Conservation (phyloP, 2,329 filamentous ascomycete species). For the Huntiella moniliformis region DNA sequence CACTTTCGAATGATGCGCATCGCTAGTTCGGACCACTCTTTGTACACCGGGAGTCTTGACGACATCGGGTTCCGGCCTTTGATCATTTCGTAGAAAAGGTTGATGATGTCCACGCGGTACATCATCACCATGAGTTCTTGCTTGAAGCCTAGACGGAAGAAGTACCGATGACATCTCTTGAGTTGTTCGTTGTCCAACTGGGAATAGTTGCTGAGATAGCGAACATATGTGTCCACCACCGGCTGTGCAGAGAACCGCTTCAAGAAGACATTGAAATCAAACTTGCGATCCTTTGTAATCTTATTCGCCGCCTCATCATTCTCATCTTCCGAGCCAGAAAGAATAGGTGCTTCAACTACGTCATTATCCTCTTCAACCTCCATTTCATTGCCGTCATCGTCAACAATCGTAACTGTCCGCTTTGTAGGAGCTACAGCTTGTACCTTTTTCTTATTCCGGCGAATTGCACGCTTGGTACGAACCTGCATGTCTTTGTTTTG, state of each 20-base stretch:
- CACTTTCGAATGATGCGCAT: slow-evolving; percentile 69
- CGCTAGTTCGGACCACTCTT: slow-evolving; percentile 80
- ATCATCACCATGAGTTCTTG: slow-evolving; percentile 77
- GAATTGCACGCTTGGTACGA: slow-evolving; percentile 55
- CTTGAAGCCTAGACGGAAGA: slow-evolving; percentile 89
- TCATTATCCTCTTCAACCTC: slow-evolving; percentile 13
- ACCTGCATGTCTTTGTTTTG: slow-evolving; percentile 90
- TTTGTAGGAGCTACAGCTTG: slow-evolving; percentile 15
- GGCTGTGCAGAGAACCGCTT: slow-evolving; percentile 65
- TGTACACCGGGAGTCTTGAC: slow-evolving; percentile 44
- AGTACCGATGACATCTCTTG: slow-evolving; percentile 82
- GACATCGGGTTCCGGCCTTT: slow-evolving; percentile 63
- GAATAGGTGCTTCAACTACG: slow-evolving; percentile 14
- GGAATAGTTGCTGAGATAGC: slow-evolving; percentile 59
- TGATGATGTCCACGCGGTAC: slow-evolving; percentile 78
- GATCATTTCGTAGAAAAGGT: slow-evolving; percentile 76
- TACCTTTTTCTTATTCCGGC: slow-evolving; percentile 51
- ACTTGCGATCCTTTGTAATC: slow-evolving; percentile 67
- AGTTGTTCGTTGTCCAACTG: slow-evolving; percentile 66
- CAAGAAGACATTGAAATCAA: slow-evolving; percentile 76
- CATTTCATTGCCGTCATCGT: slow-evolving; percentile 6
- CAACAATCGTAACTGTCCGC: slow-evolving; percentile 4
- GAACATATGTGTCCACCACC: slow-evolving; percentile 75
- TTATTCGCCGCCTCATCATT: slow-evolving; percentile 53
- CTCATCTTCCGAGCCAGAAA: slow-evolving; percentile 29